Evolutionary conservation across 2,329 filamentous ascomycete genomes (phyloP).

Genomic region (Venturia oleaginea): DNA sequence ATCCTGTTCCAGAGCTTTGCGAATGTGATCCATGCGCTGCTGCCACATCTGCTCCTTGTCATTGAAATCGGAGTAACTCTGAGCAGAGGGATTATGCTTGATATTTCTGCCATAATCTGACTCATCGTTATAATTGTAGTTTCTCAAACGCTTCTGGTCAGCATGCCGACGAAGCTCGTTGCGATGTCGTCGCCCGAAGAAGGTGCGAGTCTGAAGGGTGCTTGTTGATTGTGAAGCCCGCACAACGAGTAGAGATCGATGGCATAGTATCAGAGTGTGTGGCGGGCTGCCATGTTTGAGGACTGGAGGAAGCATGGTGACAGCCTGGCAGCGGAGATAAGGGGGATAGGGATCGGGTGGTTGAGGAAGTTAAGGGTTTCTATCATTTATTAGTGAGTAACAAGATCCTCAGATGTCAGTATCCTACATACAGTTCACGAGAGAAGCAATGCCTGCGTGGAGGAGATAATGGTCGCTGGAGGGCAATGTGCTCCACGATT

Average conservation of each 20-base stretch:
- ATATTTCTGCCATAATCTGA: not conserved
- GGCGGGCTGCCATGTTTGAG: not conserved
- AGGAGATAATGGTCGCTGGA: not conserved
- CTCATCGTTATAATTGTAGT: not conserved
- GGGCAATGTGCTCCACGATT: not conserved
- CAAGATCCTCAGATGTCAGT: not conserved
- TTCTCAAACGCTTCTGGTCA: not conserved
- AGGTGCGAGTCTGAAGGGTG: not conserved
- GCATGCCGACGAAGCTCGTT: not conserved
- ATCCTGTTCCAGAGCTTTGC: slow-evolving; percentile 9
- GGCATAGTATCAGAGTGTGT: not conserved
- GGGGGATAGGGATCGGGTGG: not conserved
- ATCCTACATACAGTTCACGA: not conserved
- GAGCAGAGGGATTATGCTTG: not conserved
- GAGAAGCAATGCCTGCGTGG: not conserved
- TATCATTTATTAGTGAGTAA: not conserved
- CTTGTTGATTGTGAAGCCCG: not conserved
- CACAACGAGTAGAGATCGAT: not conserved
- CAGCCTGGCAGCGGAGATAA: slow-evolving; percentile 2
- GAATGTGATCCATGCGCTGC: slow-evolving; percentile 9
- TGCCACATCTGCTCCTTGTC: slow-evolving; percentile 4
- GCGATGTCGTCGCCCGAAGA: not conserved
- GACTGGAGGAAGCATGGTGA: not conserved
- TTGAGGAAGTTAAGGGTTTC: not conserved
- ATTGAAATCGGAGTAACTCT: not conserved